Evolutionary conservation across 108 stramenopile genomes (phyloP), one percentile per base, ranked within the genome.

Genomic region (Nannochloropsis oceanica): DNA sequence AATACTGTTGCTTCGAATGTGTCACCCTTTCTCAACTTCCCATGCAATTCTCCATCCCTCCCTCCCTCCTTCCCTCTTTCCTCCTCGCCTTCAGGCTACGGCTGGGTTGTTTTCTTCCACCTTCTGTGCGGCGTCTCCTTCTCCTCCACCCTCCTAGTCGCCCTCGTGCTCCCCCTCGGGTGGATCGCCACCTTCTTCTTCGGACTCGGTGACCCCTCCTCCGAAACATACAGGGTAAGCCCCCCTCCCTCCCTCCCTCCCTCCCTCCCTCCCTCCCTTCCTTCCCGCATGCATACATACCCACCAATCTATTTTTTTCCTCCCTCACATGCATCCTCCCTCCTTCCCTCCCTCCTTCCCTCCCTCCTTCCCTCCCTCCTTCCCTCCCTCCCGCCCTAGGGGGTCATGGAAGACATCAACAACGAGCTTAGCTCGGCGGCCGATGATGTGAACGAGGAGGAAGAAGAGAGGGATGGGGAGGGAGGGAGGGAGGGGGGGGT

Each of bases 91-190:
- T n/a, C 18, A 27, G 42, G 81, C 27, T 89, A 89, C 59, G 84
- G 79, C 24, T 89, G 85, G 83, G 88, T 89, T 26, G 82, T 85
- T 44, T 25, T 83, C 25, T 82, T 89, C 27, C 81, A 82, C 43
- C 42, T 81, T 25, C 18, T 82, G 26, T 27, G 42, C 26, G 82
- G 85, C 18, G 25, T 86, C 11, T 85, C 85, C 25, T 89, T 90
- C 80, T 83, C 84, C 22, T 27, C 86, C 83, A 89, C 89, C 14
- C 88, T 90, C 27, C 42, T 90, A 44, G 85, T 42, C 84, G 89
- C 89, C 27, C 85, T 85, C 43, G 26, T 86, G 22, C 42, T 90
- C 44, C 42, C 43, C 20, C 13, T 89, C 81, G 83, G 34, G 8
- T 84, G 83, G 22, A 27, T 87, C 87, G 82, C 84, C 88, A 81